These are phyloP conservation scores for Ceratocystis cubensis DNA, from an alignment of 2,329 filamentous ascomycete species.

Conservation along the genomic window DNA sequence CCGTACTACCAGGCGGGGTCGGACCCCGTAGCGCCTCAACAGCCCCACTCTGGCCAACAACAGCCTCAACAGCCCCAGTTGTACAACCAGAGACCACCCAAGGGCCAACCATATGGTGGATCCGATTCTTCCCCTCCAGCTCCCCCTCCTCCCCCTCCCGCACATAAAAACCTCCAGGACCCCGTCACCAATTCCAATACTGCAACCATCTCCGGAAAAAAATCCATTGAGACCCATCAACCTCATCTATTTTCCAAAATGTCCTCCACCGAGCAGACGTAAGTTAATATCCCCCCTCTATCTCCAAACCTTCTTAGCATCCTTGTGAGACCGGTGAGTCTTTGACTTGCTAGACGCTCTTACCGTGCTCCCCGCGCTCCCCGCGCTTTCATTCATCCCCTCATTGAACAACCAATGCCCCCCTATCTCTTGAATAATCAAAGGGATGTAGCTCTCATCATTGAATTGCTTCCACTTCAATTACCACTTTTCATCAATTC, in stretches of 20 bases:
- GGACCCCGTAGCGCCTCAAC: slow-evolving; percentile 8
- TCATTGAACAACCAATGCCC: neutral
- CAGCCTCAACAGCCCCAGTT: slow-evolving; percentile 19
- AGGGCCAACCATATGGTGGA: slow-evolving; percentile 20
- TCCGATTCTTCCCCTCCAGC: slow-evolving; percentile 18
- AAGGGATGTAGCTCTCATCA: too few relatives aligned
- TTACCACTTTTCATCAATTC: neutral
- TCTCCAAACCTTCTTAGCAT: neutral
- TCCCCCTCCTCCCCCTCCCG: slow-evolving; percentile 10
- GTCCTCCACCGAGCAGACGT: slow-evolving; percentile 54
- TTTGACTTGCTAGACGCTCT: neutral
- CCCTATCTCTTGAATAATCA: too few relatives aligned
- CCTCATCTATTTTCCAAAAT: slow-evolving; percentile 24
- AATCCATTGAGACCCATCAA: slow-evolving; percentile 12
- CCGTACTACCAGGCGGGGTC: slow-evolving; percentile 12
- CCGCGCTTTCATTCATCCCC: neutral
- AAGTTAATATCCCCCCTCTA: slow-evolving; percentile 31
- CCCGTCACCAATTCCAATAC: slow-evolving; percentile 13
- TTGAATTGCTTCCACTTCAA: neutral
- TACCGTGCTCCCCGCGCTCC: neutral
- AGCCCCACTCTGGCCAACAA: slow-evolving; percentile 12
- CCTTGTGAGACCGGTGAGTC: slow-evolving; percentile 21
- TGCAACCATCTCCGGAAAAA: slow-evolving; percentile 15
- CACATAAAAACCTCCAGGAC: slow-evolving; percentile 17
- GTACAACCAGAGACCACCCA: slow-evolving; percentile 14